Conservation (phyloP, 768 basidiomycete species). For the Mycena alexandri region DNA sequence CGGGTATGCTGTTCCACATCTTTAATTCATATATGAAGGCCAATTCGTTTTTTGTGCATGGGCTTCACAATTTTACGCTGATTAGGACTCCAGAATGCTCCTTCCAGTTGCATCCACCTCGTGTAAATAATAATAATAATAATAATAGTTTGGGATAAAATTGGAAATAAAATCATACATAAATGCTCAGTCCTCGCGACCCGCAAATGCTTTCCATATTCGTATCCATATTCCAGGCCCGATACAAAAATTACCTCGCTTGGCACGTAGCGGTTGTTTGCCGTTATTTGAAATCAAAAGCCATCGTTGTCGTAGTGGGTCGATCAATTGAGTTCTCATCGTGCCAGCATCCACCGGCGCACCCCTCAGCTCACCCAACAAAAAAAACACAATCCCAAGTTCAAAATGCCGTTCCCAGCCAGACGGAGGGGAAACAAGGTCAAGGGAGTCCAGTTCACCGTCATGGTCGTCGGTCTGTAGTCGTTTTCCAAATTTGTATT, state of each 20-base stretch:
- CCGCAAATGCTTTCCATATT: too few relatives aligned
- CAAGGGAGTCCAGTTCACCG: conserved; percentile 91
- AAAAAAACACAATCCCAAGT: conserved; percentile 53
- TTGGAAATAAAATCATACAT: too few relatives aligned
- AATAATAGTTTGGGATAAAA: too few relatives aligned
- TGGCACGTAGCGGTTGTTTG: conserved; percentile 26
- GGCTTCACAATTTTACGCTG: conserved; percentile 28
- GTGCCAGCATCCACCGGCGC: conserved; percentile 20
- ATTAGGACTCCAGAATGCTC: conserved; percentile 25
- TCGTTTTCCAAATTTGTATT: conserved; percentile 2
- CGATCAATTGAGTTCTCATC: conserved; percentile 35
- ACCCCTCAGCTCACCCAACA: background rate
- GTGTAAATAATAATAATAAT: too few relatives aligned
- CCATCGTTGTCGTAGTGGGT: conserved; percentile 30
- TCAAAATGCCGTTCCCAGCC: conserved; percentile 59
- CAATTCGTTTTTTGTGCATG: conserved; percentile 19
- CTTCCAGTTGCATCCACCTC: too few relatives aligned
- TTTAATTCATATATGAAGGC: background rate
- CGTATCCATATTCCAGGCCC: too few relatives aligned
- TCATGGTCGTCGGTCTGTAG: conserved; percentile 85
- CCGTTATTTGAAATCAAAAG: background rate
- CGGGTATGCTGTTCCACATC: conserved; percentile 8
- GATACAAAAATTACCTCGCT: conserved; percentile 15
- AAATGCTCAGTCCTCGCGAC: too few relatives aligned
- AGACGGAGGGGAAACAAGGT: conserved; percentile 80